Evolutionary conservation across 1,139 yeast species (phyloP).

Genomic region (Debaryomycetaceae sp.): DNA sequence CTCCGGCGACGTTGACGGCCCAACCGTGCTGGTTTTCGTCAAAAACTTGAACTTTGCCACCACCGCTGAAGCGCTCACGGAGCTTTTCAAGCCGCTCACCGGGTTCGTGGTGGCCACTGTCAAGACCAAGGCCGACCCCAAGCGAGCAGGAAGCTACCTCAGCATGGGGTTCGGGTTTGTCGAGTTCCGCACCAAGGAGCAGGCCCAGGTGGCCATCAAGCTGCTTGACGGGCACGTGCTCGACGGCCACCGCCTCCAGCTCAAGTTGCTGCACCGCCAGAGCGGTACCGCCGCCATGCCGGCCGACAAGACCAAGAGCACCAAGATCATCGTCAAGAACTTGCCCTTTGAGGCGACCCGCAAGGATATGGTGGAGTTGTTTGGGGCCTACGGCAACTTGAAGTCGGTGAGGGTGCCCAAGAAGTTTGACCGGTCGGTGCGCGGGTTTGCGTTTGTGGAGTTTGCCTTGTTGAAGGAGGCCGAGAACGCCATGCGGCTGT

Average conservation of each 20-base stretch:
- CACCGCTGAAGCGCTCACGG: slow-evolving; percentile 51
- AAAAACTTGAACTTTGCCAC: slow-evolving; percentile 90
- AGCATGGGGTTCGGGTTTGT: slow-evolving; percentile 99
- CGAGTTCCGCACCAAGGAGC: slow-evolving; percentile 74
- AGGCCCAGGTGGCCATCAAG: slow-evolving; percentile 72
- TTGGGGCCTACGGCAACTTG: slow-evolving; percentile 90
- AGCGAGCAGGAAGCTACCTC: slow-evolving; percentile 54
- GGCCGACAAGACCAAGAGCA: slow-evolving; percentile 28
- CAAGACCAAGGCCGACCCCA: slow-evolving; percentile 86
- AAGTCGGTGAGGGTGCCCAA: slow-evolving; percentile 95
- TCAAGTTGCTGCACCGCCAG: slow-evolving; percentile 79
- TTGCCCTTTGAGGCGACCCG: slow-evolving; percentile 95
- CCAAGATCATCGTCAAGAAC: slow-evolving; percentile 89
- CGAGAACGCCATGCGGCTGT: slow-evolving; percentile 89
- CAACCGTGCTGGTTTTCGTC: slow-evolving; percentile 81
- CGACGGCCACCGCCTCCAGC: slow-evolving; percentile 86
- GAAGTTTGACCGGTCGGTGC: slow-evolving; percentile 89
- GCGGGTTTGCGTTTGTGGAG: slow-evolving; percentile 98
- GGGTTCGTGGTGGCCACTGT: slow-evolving; percentile 85
- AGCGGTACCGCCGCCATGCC: slow-evolving; percentile 28
- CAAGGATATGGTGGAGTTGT: slow-evolving; percentile 83
- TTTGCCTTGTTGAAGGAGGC: slow-evolving; percentile 87
- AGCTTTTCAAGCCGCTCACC: slow-evolving; percentile 61
- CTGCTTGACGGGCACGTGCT: slow-evolving; percentile 74
- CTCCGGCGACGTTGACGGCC: slow-evolving; percentile 46